Evolutionary conservation across 306 rosid genomes (phyloP).

Genomic region (Rosa rugosa): DNA sequence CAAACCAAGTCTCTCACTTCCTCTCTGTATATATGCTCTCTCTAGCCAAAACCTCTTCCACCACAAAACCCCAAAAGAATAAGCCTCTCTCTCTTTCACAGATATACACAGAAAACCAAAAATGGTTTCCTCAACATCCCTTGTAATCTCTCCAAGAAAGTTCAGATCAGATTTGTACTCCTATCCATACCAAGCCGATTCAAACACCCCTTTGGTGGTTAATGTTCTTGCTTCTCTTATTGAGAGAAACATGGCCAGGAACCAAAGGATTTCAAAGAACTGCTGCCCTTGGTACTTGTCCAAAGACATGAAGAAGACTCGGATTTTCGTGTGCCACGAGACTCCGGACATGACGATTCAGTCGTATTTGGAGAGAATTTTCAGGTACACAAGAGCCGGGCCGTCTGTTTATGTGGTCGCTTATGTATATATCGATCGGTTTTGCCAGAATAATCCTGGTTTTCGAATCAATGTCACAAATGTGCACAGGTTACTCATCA

Average conservation of each 20-base stretch:
- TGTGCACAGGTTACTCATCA: conserved; percentile 84
- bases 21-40: conserved; percentile 36
- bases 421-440: conserved; percentile 84
- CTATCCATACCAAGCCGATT: conserved; percentile 65
- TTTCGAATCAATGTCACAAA: conserved; percentile 65
- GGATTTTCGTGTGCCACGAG: conserved; percentile 66
- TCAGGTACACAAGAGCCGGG: conserved; percentile 80
- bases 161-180: conserved; percentile 77
- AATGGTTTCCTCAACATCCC: conserved; percentile 42
- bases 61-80: conserved; percentile 22
- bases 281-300: conserved; percentile 39
- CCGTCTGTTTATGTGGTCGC: conserved; percentile 90
- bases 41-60: conserved; percentile 19
- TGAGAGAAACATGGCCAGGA: conserved; percentile 78
- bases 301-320: conserved; percentile 34
- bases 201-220: conserved; percentile 67
- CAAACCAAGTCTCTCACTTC: conserved; percentile 15
- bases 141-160: conserved; percentile 69
- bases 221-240: conserved; percentile 78
- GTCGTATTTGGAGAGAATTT: conserved; percentile 75
- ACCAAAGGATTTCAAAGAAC: conserved; percentile 64
- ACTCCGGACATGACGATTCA: conserved; percentile 79
- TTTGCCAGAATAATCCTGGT: conserved; percentile 66
- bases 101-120: neutral
- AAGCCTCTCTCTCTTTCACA: neutral